Conservation (phyloP, 495 filamentous ascomycete species). For the Neurospora intermedia region DNA sequence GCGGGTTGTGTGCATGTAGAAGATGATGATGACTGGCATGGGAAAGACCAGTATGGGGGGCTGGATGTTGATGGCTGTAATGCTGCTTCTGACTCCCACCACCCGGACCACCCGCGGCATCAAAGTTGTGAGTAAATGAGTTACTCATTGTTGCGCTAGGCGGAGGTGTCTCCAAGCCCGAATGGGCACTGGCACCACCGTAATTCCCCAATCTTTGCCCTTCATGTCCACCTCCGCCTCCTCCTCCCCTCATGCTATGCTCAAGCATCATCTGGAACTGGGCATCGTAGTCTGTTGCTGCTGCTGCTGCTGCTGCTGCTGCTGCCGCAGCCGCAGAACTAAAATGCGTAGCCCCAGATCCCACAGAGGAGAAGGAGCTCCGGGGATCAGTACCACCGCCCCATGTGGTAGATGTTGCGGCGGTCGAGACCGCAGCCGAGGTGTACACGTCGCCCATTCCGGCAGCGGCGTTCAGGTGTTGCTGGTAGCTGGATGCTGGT, state of each 20-base stretch:
- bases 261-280: background rate
- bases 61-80: background rate
- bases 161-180: slow-evolving; percentile 21
- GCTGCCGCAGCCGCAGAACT: background rate
- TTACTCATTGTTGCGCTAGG: slow-evolving; percentile 18
- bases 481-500: slow-evolving; percentile 30
- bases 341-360: background rate
- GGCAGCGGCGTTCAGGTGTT: slow-evolving; percentile 25
- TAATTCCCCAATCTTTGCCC: background rate
- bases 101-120: slow-evolving; percentile 1
- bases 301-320: background rate
- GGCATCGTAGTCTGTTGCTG: background rate
- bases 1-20: background rate
- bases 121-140: slow-evolving; percentile 16
- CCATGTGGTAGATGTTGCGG: slow-evolving; percentile 12
- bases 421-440: background rate
- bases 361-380: background rate
- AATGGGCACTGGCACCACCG: background rate
- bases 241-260: background rate
- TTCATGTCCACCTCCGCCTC: background rate
- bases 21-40: background rate
- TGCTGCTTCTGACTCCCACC: background rate
- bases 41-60: background rate
- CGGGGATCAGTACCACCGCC: background rate
- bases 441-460: slow-evolving; percentile 6